Evolutionary conservation across 106 monocot species (phyloP).

Genomic region (Gastrodia elata): DNA sequence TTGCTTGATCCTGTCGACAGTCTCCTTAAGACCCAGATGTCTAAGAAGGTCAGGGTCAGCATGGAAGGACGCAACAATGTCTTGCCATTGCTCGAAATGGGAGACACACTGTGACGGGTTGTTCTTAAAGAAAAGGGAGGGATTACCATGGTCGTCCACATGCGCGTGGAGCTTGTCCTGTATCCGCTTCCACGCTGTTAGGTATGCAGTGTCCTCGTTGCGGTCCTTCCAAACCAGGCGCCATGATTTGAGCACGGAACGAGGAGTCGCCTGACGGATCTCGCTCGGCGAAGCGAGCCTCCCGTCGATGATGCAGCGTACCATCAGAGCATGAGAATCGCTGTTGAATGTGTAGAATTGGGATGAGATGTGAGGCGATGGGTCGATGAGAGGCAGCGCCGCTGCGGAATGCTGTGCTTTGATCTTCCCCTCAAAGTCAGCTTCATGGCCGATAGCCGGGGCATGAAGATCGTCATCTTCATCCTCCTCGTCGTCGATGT

Average conservation of each 20-base stretch:
- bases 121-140: conserved; percentile 77
- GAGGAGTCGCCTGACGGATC: conserved; percentile 47
- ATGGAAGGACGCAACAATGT: conserved; percentile 65
- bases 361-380: conserved; percentile 57
- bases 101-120: conserved; percentile 70
- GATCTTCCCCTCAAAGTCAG: conserved; percentile 11
- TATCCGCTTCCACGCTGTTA: conserved; percentile 78
- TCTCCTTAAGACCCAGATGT: conserved; percentile 92
- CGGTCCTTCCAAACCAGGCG: conserved; percentile 75
- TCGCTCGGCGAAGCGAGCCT: conserved; percentile 46
- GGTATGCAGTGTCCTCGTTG: conserved; percentile 69
- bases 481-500: conserved; percentile 28
- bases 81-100: conserved; percentile 80
- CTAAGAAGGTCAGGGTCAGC: conserved; percentile 79
- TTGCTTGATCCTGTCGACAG: conserved; percentile 88
- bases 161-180: conserved; percentile 84
- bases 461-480: conserved; percentile 15
- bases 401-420: conserved; percentile 8
- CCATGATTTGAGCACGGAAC: conserved; percentile 51
- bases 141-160: conserved; percentile 15
- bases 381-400: conserved; percentile 27
- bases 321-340: conserved; percentile 51
- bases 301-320: conserved; percentile 52
- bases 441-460: conserved; percentile 7
- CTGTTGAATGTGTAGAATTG: conserved; percentile 72